Percentiles rank a stretch among this genome's conserved stretches.
These are phyloP conservation scores for Lachnellula cervina DNA, from an alignment of 2,329 filamentous ascomycete genomes.

Conservation along the genomic window DNA sequence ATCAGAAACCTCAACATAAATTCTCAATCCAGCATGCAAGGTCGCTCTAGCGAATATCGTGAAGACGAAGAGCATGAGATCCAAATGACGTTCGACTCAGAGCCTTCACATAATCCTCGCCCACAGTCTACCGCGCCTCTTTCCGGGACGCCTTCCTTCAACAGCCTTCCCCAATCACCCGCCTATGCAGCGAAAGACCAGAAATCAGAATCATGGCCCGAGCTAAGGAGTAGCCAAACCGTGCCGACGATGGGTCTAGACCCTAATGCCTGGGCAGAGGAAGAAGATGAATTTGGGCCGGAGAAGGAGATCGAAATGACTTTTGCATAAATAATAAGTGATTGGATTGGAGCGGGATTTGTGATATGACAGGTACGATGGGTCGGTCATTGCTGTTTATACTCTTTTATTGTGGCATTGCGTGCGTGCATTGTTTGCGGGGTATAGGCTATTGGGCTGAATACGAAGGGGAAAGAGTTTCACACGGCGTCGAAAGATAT, in stretches of 20 bases:
- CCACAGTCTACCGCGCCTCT: constrained; percentile 18
- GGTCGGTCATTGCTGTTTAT: background rate
- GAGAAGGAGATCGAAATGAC: constrained; percentile 77
- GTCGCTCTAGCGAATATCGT: constrained; percentile 10
- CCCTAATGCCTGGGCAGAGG: constrained; percentile 66
- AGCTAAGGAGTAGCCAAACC: constrained; percentile 42
- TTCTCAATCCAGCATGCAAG: constrained; percentile 7
- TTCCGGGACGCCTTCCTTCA: constrained; percentile 14
- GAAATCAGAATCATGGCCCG: constrained; percentile 31
- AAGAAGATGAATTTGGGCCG: constrained; percentile 64
- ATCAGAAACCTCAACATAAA: constrained; percentile 11
- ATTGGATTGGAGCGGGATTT: background rate
- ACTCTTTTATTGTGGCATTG: background rate
- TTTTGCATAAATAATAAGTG: constrained; percentile 48
- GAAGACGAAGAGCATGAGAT: constrained; percentile 44
- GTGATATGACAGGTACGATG: background rate
- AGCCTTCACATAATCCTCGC: constrained; percentile 45
- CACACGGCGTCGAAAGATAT: background rate
- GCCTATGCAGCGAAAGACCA: constrained; percentile 11
- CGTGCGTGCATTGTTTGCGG: constrained; percentile 1
- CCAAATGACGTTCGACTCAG: constrained; percentile 66
- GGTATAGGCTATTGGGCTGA: background rate
- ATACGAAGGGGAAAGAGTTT: background rate
- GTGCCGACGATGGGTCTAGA: constrained; percentile 35
- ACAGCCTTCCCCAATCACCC: constrained; percentile 13